Percentiles rank a stretch among this genome's conserved stretches.
phyloP scores from a whole-genome alignment of 2,329 filamentous ascomycete genomes.

The Cladophialophora yegresii region DNA sequence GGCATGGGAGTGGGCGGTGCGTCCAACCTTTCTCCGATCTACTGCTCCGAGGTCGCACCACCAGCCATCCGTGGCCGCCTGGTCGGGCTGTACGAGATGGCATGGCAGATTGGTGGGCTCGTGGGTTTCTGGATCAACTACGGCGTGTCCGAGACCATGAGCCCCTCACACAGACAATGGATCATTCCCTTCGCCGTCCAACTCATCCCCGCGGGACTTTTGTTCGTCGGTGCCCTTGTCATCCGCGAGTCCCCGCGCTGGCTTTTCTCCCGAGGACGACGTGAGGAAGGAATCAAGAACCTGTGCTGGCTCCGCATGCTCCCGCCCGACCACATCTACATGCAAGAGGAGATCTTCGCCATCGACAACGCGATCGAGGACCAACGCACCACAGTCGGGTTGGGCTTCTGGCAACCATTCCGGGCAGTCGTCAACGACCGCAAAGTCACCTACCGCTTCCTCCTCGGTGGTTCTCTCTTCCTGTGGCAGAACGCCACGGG shows the following conservation, averaged over 20 bases:
- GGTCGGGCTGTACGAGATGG: slow-evolving; percentile 60
- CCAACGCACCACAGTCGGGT: slow-evolving; percentile 63
- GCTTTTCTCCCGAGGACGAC: slow-evolving; percentile 67
- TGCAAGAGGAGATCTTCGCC: slow-evolving; percentile 70
- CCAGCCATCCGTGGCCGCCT: slow-evolving; percentile 61
- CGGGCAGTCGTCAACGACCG: slow-evolving; percentile 55
- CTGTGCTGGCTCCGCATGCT: slow-evolving; percentile 52
- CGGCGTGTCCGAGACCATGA: slow-evolving; percentile 52
- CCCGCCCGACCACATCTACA: slow-evolving; percentile 57
- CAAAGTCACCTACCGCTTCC: slow-evolving; percentile 69
- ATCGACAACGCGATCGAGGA: slow-evolving; percentile 70
- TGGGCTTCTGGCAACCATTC: slow-evolving; percentile 76
- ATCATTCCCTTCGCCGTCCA: slow-evolving; percentile 48
- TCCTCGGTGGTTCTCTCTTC: slow-evolving; percentile 73
- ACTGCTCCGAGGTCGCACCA: slow-evolving; percentile 60
- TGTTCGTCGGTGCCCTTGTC: slow-evolving; percentile 60
- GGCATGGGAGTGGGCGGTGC: slow-evolving; percentile 60
- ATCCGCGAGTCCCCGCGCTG: slow-evolving; percentile 68
- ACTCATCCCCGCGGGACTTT: slow-evolving; percentile 46
- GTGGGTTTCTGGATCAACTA: slow-evolving; percentile 60
- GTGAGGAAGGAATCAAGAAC: slow-evolving; percentile 64
- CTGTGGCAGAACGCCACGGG: slow-evolving; percentile 76
- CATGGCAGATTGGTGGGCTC: slow-evolving; percentile 57
- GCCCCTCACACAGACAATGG: slow-evolving; percentile 44
- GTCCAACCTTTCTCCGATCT: slow-evolving; percentile 62